Evolutionary conservation across 176 grass and related monocot species (phyloP).

Genomic region (Pharus latifolius): DNA sequence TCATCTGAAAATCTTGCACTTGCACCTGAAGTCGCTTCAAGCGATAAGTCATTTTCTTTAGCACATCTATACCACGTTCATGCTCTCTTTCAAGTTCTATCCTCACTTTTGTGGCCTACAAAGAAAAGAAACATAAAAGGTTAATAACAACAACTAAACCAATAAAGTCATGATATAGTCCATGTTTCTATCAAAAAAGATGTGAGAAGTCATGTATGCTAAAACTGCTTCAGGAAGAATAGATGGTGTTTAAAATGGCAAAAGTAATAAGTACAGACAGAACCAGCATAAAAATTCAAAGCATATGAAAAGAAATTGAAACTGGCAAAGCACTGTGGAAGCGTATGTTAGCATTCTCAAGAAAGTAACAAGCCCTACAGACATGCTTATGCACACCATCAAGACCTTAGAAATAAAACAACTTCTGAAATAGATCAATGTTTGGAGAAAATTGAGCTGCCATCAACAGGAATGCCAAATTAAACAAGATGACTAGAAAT

Average conservation of each 20-base stretch:
- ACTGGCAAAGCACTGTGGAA: too few relatives aligned
- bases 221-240: background rate
- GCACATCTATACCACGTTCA: constrained; percentile 33
- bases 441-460: background rate
- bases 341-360: background rate
- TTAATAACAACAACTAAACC: constrained; percentile 4
- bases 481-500: background rate
- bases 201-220: background rate
- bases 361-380: background rate
- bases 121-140: constrained; percentile 2
- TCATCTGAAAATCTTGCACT: constrained; percentile 56
- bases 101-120: constrained; percentile 60
- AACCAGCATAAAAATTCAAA: background rate
- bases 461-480: background rate
- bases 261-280: background rate
- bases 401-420: background rate
- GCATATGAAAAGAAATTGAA: too few relatives aligned
- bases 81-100: constrained; percentile 62
- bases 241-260: background rate
- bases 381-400: background rate
- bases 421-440: background rate
- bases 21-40: constrained; percentile 58
- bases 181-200: background rate
- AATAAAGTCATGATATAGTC: background rate
- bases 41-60: constrained; percentile 42